Base-by-base conservation (phyloP, 208 protist genomes). In the Wallacemonas sp. region DNA sequence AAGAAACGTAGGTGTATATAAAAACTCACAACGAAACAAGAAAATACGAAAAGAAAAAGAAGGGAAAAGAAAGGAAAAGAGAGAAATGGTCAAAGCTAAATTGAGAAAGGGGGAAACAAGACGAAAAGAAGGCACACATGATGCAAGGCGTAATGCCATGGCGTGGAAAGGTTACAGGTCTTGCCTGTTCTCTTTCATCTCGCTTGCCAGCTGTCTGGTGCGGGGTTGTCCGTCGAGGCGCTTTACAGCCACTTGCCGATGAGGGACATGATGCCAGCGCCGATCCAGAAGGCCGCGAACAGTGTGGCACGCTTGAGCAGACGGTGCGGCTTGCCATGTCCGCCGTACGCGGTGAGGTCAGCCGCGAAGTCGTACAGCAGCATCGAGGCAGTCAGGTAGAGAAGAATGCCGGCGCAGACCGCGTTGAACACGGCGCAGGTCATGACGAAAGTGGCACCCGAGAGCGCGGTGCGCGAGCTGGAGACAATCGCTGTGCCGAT, bases 381-480 rank as follows among this genome's bases (percentile, higher is more conserved):
- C 19, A 92, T 52, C 39, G 71, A 49, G 60, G 84, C 83, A 14
- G 68, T 81, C 19, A 89, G 55, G 58, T 92, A 92, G 21, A 92
- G 73, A 26, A 92, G 63, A 29, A 92, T 85, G 14, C 86, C 86
- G 3, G 77, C 72, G 55, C 86, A 92, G 4, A 81, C 30, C 0
- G 82, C 60, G 32, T 87, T 74, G 47, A 79, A 52, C 14, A 88
- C 73, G 41, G 77, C 80, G 34, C 85, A 75, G 12, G 69, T 68
- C 1, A 79, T 55, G 2, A 87, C 58, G 48, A 85, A 90, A 1
- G 64, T 56, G 5, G 27, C 23, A 16, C 74, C 69, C 19, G 71
- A 79, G 19, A 76, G 56, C 47, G 74, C 72, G 19, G 76, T 27
- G 17, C 65, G 41, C 21, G 70, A 23, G 24, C 71, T 57, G 39